Evolutionary conservation across 1,284 basidiomycete species (phyloP), one percentile per base, ranked within the genome.

Genomic region (Flammula alnicola): DNA sequence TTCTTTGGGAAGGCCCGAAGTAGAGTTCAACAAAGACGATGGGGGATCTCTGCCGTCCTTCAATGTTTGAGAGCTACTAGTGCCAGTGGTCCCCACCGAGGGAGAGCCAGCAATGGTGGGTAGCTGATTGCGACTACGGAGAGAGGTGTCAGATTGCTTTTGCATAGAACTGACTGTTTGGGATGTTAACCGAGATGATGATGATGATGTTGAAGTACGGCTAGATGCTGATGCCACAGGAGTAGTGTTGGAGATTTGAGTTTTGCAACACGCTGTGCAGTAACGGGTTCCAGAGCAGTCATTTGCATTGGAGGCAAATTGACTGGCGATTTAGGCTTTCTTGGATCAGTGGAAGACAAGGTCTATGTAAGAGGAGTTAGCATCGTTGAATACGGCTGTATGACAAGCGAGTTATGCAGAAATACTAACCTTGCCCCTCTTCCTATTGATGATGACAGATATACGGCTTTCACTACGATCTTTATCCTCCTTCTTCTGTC

Each of bases 41-140:
- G 80, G 76, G 5, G 79, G 80, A 32, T 86, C 86, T 58, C 77
- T 85, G 16, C 65, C 62, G 37, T 86, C 83, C 62, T 78, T 81
- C 19, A 73, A 62, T 20, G 69, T 70, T 47, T 75, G 75, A 38
- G 79, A 73, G 37, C 72, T 74, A 25, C 69, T 72, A 12, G 79
- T 79, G 41, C 81, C 81, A 19, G 71, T 73, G 22, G 80, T 81
- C 44, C 83, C 86, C 22, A 94, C 86, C 3, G 93, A 94, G 5
- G 94, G 93, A 2, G 93, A 95, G 23, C 92, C 94, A 27, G 91
- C 88, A 51, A 96, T 95, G 2, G 92, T 91, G 4, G 93, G 93
- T 6, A 96, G 70, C 55, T 86, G 83, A 58, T 83, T 82, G 44
- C 89, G 83, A 49, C 74, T 82, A 14, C 90, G 84, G 32, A 92